These are phyloP conservation scores for Scutellaria galericulata DNA, from an alignment of 257 asterid genomes.

Conservation along the genomic window DNA sequence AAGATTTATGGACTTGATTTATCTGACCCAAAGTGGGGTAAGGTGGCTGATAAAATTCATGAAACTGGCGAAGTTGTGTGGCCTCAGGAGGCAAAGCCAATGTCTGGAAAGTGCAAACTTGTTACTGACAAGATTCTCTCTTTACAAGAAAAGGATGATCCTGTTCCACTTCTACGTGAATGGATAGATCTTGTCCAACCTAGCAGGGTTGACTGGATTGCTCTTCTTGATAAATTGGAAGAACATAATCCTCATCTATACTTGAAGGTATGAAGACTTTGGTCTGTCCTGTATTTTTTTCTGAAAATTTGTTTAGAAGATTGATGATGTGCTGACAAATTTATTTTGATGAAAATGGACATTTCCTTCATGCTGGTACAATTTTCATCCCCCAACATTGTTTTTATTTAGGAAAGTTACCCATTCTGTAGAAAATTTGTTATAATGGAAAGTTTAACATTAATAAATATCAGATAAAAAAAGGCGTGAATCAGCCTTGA, in stretches of 20 bases:
- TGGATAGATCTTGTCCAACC: conserved; percentile 83
- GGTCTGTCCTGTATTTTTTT: conserved; percentile 24
- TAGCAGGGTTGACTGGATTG: conserved; percentile 79
- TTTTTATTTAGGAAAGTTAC: conserved; percentile 1
- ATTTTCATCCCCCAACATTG: not conserved
- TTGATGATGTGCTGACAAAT: not conserved
- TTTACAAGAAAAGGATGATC: conserved; percentile 59
- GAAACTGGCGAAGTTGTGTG: conserved; percentile 63
- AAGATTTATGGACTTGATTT: conserved; percentile 92
- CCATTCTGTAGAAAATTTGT: not conserved
- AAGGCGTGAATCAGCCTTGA: not conserved
- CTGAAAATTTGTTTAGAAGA: not conserved
- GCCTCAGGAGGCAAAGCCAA: conserved; percentile 74
- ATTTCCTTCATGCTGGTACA: not conserved
- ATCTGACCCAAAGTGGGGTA: conserved; percentile 77
- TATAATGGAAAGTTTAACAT: not conserved
- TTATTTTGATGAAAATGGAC: not conserved
- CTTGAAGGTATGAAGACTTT: conserved; percentile 59
- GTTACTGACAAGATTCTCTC: conserved; percentile 71
- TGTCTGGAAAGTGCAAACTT: conserved; percentile 73
- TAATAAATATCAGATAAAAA: not conserved
- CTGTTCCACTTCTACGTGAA: conserved; percentile 63
- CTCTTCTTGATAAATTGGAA: conserved; percentile 67
- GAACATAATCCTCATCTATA: conserved; percentile 47
- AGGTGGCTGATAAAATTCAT: conserved; percentile 82